Percentiles rank a stretch among this genome's conserved stretches.
Conservation (phyloP, 148 eudicot genomes). For the Spergularia marina region DNA sequence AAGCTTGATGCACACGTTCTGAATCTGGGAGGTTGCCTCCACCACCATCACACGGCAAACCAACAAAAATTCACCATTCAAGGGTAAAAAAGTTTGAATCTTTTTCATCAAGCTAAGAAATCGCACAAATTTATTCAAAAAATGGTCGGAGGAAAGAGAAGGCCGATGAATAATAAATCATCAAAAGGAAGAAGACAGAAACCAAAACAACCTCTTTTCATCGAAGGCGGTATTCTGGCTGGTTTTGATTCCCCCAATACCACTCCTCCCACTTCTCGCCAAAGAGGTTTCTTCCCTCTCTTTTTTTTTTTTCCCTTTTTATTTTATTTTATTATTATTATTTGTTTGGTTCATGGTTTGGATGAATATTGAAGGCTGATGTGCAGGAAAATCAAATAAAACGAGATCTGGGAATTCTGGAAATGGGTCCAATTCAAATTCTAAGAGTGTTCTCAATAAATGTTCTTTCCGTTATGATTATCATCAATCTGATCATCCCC, state of each 20-base stretch:
- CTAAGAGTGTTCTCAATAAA: conserved; percentile 30
- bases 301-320: neutral
- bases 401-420: conserved; percentile 41
- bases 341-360: conserved; percentile 12
- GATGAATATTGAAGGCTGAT: conserved; percentile 19
- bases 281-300: conserved; percentile 16
- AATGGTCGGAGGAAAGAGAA: conserved; percentile 39
- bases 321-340: neutral
- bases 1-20: no score
- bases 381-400: conserved; percentile 39
- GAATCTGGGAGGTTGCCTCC: neutral
- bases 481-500: conserved; percentile 46
- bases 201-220: conserved; percentile 41
- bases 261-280: conserved; percentile 24
- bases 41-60: no score
- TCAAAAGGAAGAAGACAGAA: conserved; percentile 29
- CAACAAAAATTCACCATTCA: neutral
- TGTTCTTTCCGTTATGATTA: conserved; percentile 49
- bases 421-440: conserved; percentile 32
- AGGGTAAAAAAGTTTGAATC: neutral
- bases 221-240: conserved; percentile 63
- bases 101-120: neutral
- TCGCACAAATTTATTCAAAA: neutral
- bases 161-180: conserved; percentile 39
- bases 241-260: conserved; percentile 36